Conservation (phyloP, 2,329 filamentous ascomycete species). For the Mariannaea elegans region DNA sequence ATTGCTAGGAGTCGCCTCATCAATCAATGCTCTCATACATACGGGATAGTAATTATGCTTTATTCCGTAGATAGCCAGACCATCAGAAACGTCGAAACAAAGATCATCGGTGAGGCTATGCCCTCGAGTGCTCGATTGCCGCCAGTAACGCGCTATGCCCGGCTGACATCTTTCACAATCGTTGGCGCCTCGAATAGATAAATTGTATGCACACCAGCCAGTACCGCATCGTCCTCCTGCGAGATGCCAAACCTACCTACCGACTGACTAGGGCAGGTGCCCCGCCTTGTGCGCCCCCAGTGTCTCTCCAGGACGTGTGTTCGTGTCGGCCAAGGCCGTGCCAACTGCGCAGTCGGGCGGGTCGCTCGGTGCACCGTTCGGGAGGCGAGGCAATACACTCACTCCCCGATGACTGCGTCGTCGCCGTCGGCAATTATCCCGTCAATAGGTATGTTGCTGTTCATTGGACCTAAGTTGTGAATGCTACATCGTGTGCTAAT, state of each 20-base stretch:
- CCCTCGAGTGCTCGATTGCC: neutral
- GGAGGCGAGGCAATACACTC: conserved; percentile 12
- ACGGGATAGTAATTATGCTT: no score
- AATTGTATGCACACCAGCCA: conserved; percentile 1
- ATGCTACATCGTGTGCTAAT: neutral
- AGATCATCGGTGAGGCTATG: neutral
- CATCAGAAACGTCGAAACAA: conserved; percentile 6
- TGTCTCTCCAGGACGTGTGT: conserved; percentile 18
- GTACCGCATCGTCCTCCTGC: conserved; percentile 9
- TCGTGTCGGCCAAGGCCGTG: conserved; percentile 25
- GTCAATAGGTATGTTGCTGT: conserved; percentile 8
- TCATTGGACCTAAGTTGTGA: neutral
- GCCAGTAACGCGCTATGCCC: conserved; percentile 3
- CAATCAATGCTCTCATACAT: no score
- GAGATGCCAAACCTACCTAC: conserved; percentile 16
- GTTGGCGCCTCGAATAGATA: conserved; percentile 24
- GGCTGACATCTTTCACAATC: conserved; percentile 9
- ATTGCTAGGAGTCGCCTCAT: neutral
- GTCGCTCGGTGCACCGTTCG: conserved; percentile 7
- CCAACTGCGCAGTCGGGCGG: conserved; percentile 17
- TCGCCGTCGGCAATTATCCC: conserved; percentile 1
- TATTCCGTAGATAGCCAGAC: neutral
- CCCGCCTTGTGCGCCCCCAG: conserved; percentile 14
- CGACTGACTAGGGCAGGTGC: neutral
- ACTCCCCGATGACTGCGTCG: conserved; percentile 12